Evolutionary conservation across 257 asterid species (phyloP).

Genomic region (Petunia secreta): DNA sequence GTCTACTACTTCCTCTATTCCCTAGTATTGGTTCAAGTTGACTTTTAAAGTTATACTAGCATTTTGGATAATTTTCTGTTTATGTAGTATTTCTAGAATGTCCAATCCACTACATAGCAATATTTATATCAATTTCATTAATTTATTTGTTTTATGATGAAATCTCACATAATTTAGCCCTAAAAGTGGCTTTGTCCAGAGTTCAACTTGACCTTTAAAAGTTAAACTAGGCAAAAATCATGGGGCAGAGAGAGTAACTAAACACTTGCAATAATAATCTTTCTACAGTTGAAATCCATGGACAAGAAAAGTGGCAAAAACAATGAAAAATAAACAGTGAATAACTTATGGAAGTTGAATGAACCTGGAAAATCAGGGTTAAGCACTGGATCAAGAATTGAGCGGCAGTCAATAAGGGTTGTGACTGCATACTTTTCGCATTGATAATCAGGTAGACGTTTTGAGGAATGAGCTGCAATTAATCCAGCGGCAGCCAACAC

Average conservation of each 20-base stretch:
- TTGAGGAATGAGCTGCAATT: slow-evolving; percentile 61
- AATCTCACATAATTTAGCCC: no score
- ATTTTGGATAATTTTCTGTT: no score
- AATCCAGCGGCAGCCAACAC: slow-evolving; percentile 70
- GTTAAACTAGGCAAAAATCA: not conserved
- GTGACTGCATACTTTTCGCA: slow-evolving; percentile 76
- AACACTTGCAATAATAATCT: not conserved
- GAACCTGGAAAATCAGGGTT: slow-evolving; percentile 58
- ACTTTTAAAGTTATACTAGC: no score
- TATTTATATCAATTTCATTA: not conserved
- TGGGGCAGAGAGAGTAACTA: not conserved
- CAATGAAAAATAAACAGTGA: not conserved
- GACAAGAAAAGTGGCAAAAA: no score
- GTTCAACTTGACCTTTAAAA: not conserved
- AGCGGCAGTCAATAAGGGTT: slow-evolving; percentile 75
- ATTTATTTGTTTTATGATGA: no score
- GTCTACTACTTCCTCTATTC: no score
- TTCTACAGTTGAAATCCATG: not conserved
- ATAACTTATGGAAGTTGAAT: not conserved
- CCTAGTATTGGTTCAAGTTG: no score
- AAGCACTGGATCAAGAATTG: slow-evolving; percentile 81
- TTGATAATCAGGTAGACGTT: slow-evolving; percentile 50
- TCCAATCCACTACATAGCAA: no score
- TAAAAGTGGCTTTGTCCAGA: no score
- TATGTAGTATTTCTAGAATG: no score